Evolutionary conservation across 441 rosid species (phyloP).

Genomic region (Metrosideros polymorpha): DNA sequence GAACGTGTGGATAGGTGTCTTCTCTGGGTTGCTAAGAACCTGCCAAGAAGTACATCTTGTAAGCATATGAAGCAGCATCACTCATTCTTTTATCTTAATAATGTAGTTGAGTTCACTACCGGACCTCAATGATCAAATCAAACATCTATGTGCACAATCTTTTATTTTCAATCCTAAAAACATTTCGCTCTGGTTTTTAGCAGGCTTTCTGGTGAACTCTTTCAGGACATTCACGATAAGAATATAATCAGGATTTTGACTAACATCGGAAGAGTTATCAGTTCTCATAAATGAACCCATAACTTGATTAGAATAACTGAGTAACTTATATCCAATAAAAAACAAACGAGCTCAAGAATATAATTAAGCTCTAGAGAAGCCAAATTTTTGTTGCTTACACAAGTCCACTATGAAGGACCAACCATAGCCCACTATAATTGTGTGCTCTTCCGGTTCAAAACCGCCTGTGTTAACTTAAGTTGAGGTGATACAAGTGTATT

Average conservation of each 20-base stretch:
- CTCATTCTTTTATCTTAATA: neutral
- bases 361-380: neutral
- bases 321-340: neutral
- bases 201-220: neutral
- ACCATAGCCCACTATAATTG: neutral
- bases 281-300: neutral
- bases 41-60: conserved; percentile 14
- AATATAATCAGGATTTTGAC: neutral
- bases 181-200: neutral
- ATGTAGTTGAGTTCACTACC: neutral
- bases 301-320: neutral
- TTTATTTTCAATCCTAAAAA: neutral
- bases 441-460: neutral
- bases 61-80: neutral
- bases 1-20: conserved; percentile 60
- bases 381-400: neutral
- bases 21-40: conserved; percentile 68
- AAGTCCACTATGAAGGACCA: neutral
- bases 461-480: neutral
- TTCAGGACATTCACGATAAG: neutral
- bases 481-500: neutral
- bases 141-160: neutral
- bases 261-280: neutral
- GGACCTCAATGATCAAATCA: neutral
- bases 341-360: neutral